Conservation (phyloP, 139 green algal genomes). For the Mychonastes homosphaera region DNA sequence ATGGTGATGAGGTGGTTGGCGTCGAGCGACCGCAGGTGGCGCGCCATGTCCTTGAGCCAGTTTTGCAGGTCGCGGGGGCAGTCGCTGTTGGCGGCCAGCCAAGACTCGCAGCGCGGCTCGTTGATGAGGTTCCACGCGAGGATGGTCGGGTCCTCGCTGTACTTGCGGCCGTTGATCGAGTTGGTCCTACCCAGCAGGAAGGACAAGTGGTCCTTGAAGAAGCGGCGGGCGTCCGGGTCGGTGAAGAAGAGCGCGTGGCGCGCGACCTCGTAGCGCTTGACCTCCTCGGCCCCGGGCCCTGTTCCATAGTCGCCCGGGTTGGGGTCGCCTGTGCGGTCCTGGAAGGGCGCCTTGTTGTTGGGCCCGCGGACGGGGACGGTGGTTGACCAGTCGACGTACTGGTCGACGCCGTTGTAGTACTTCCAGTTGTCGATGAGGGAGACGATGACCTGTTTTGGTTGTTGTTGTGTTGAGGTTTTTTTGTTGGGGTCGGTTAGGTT, state of each 20-base stretch:
- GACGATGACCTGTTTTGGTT: slow-evolving; percentile 22
- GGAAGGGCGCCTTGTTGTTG: slow-evolving; percentile 12
- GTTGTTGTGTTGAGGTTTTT: no score
- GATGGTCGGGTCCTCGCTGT: slow-evolving; percentile 60
- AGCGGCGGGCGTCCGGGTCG: slow-evolving; percentile 26
- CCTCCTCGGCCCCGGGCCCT: slow-evolving; percentile 9
- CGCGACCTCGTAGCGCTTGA: slow-evolving; percentile 31
- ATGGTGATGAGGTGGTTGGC: slow-evolving; percentile 55
- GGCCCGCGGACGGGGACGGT: slow-evolving; percentile 16
- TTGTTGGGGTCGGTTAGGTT: no score
- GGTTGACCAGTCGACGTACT: slow-evolving; percentile 56
- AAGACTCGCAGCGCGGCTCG: slow-evolving; percentile 52
- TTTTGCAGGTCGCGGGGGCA: slow-evolving; percentile 25
- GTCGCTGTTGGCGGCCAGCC: slow-evolving; percentile 17
- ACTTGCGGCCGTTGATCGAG: slow-evolving; percentile 26
- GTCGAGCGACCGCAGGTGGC: slow-evolving; percentile 36
- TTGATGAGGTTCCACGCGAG: slow-evolving; percentile 67
- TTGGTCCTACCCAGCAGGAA: slow-evolving; percentile 25
- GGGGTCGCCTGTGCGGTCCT: slow-evolving; percentile 18
- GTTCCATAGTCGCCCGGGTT: slow-evolving; percentile 14
- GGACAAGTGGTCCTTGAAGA: slow-evolving; percentile 57
- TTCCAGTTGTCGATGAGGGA: slow-evolving; percentile 68
- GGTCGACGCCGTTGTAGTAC: slow-evolving; percentile 40
- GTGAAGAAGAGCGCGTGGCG: slow-evolving; percentile 59
- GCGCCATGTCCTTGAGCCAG: slow-evolving; percentile 39